These are phyloP conservation scores for Schizosaccharomyces versatilis DNA, from an alignment of 1,139 yeast species.

Conservation along the genomic window DNA sequence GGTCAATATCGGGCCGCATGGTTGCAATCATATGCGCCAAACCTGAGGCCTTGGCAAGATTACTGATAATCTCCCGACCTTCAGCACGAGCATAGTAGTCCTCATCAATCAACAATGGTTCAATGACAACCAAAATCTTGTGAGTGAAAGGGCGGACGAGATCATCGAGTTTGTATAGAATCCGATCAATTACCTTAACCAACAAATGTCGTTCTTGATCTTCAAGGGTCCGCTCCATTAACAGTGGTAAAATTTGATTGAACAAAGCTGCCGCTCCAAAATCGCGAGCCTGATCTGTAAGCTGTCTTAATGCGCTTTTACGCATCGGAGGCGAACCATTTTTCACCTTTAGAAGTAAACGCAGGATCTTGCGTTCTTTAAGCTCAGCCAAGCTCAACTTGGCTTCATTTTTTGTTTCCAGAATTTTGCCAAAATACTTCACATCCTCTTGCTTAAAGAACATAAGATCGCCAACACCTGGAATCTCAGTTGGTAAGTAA, in stretches of 20 bases:
- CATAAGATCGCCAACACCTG: slow-evolving; percentile 42
- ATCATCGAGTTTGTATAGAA: slow-evolving; percentile 42
- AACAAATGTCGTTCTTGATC: slow-evolving; percentile 69
- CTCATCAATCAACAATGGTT: slow-evolving; percentile 65
- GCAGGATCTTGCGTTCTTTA: slow-evolving; percentile 40
- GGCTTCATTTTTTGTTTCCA: slow-evolving; percentile 22
- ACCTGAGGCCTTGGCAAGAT: slow-evolving; percentile 63
- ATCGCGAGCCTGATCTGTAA: slow-evolving; percentile 40
- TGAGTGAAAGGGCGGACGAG: slow-evolving; percentile 52
- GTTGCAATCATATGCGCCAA: slow-evolving; percentile 53
- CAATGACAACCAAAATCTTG: slow-evolving; percentile 46
- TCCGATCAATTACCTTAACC: slow-evolving; percentile 52
- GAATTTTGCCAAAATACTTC: slow-evolving; percentile 45
- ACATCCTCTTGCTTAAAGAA: slow-evolving; percentile 52
- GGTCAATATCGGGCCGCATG: slow-evolving; percentile 63
- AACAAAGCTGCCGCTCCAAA: slow-evolving; percentile 56
- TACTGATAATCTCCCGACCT: slow-evolving; percentile 60
- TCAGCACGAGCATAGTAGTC: slow-evolving; percentile 51
- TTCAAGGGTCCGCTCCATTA: slow-evolving; percentile 50
- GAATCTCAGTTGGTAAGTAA: slow-evolving; percentile 31
- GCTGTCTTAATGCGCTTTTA: slow-evolving; percentile 44
- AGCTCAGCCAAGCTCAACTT: slow-evolving; percentile 30
- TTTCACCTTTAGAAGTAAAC: slow-evolving; percentile 43
- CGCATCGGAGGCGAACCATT: slow-evolving; percentile 53
- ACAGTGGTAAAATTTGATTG: slow-evolving; percentile 46